Percentiles rank a stretch among this genome's conserved stretches.
Conservation (phyloP, 1,284 basidiomycete genomes). For the Pisolithus thermaeus region DNA sequence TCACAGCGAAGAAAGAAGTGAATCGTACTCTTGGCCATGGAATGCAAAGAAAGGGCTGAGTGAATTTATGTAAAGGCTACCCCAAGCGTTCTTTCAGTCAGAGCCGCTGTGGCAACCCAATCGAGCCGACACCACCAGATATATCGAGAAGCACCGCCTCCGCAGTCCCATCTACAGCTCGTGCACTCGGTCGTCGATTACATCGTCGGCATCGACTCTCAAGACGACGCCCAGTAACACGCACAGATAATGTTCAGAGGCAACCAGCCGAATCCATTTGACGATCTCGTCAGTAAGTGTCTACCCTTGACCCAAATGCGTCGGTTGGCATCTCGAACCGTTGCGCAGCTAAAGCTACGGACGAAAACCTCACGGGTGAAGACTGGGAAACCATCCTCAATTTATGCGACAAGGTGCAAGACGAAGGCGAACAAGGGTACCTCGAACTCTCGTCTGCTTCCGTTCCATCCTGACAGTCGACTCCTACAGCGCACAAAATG, state of each 20-base stretch:
- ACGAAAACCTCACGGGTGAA: conserved; percentile 90
- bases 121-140: neutral
- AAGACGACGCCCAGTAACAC: conserved; percentile 14
- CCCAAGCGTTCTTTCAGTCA: too few relatives aligned
- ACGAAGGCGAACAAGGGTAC: conserved; percentile 81
- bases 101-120: neutral
- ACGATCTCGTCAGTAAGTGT: conserved; percentile 85
- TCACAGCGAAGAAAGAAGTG: too few relatives aligned
- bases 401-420: conserved; percentile 93
- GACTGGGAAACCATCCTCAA: conserved; percentile 96
- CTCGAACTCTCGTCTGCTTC: conserved; percentile 20
- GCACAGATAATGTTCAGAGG: conserved; percentile 56
- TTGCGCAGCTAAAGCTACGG: conserved; percentile 79
- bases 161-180: too few relatives aligned
- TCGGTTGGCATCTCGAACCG: conserved; percentile 1
- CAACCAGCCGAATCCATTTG: conserved; percentile 74
- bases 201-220: conserved; percentile 2
- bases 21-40: conserved; percentile 57
- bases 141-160: conserved; percentile 25
- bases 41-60: conserved; percentile 9
- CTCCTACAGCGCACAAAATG: conserved; percentile 71
- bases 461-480: conserved; percentile 12
- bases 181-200: neutral
- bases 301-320: neutral
- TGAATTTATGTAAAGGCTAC: conserved; percentile 1